Percentiles rank a stretch among this genome's conserved stretches.
phyloP scores from a whole-genome alignment of 2,329 filamentous ascomycete genomes.

The Bipolaris sorokiniana region DNA sequence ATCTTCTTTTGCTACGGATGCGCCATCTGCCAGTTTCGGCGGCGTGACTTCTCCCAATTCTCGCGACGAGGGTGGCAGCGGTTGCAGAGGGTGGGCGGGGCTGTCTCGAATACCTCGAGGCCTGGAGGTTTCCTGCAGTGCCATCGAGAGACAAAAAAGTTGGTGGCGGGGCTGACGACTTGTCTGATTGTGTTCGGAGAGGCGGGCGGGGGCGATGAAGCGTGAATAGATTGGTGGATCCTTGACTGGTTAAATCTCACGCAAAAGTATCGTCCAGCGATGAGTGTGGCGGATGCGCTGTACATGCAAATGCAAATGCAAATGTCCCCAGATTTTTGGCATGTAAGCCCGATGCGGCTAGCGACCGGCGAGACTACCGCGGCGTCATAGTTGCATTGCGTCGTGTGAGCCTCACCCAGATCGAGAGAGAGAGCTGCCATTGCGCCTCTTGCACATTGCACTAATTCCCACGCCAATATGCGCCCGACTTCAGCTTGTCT shows the following conservation, averaged over 20 bases:
- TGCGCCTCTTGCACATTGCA: conserved; percentile 7
- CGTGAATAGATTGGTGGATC: background rate
- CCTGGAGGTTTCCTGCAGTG: conserved; percentile 41
- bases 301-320: conserved; percentile 3
- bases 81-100: conserved; percentile 34
- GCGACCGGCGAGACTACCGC: conserved; percentile 22
- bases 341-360: conserved; percentile 25
- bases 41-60: conserved; percentile 66
- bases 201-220: conserved; percentile 3
- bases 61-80: conserved; percentile 58
- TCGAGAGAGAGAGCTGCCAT: conserved; percentile 8
- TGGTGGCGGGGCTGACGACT: conserved; percentile 14
- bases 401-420: conserved; percentile 15
- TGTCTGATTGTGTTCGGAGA: background rate
- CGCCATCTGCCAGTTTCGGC: conserved; percentile 51
- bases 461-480: conserved; percentile 34
- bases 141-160: conserved; percentile 38
- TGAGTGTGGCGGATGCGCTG: conserved; percentile 8
- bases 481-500: conserved; percentile 45
- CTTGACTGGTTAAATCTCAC: conserved; percentile 6
- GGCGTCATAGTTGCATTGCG: conserved; percentile 23
- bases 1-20: conserved; percentile 46
- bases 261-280: background rate
- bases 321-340: conserved; percentile 26
- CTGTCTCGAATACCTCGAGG: conserved; percentile 40